Evolutionary conservation across 208 protist species (phyloP).

Genomic region (Trichomonas vaginalis): DNA sequence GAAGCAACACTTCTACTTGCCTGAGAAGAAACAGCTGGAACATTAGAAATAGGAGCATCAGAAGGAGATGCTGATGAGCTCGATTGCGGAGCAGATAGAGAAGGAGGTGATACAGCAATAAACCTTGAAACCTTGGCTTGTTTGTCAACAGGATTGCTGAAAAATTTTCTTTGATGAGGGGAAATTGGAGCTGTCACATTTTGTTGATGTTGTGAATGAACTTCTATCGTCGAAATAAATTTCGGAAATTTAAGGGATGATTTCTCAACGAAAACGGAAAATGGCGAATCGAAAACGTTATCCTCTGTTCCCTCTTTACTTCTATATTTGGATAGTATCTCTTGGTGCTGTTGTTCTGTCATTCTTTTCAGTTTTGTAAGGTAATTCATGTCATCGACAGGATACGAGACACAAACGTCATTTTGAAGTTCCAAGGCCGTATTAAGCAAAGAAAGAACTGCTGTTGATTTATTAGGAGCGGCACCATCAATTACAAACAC

Average conservation of each 20-base stretch:
- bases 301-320: background rate
- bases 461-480: background rate
- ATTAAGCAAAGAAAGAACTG: background rate
- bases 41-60: background rate
- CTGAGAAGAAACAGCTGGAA: background rate
- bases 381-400: background rate
- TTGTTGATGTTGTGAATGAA: background rate
- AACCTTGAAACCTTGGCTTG: background rate
- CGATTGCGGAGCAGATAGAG: background rate
- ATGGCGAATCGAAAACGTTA: background rate
- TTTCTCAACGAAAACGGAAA: background rate
- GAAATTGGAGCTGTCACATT: background rate
- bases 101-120: background rate
- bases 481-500: background rate
- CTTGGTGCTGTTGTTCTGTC: background rate
- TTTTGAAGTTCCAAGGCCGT: background rate
- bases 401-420: background rate
- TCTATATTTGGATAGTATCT: background rate
- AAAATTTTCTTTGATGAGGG: background rate
- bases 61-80: background rate
- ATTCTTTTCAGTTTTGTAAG: background rate
- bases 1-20: background rate
- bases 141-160: background rate
- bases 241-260: background rate
- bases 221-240: background rate